phyloP scores from a whole-genome alignment of 169 alveolate species.

The Fabrea salina region DNA sequence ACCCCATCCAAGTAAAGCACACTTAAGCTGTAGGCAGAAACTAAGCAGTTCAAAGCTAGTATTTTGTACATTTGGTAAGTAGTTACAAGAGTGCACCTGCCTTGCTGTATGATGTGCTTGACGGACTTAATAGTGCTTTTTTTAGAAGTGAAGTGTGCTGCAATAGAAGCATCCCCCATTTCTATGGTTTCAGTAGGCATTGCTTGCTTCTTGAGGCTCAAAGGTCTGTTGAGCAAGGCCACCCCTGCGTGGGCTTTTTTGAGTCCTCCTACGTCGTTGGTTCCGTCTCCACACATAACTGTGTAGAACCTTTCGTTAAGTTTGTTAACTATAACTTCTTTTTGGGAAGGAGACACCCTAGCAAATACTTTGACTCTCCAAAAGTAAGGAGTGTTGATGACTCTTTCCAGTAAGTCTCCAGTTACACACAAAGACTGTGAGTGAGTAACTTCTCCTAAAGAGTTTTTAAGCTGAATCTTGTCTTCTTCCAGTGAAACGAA shows the following conservation, averaged over 20 bases:
- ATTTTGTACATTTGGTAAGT: constrained; percentile 95
- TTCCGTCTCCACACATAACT: constrained; percentile 99
- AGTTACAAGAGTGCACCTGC: constrained; percentile 94
- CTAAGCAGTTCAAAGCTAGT: constrained; percentile 91
- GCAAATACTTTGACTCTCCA: constrained; percentile 87
- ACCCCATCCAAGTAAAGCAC: constrained; percentile 96
- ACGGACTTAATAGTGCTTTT: constrained; percentile 89
- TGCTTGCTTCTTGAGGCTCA: constrained; percentile 52
- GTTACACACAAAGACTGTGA: constrained; percentile 28
- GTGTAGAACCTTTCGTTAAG: constrained; percentile 47
- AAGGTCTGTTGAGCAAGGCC: constrained; percentile 80
- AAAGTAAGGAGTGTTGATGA: constrained; percentile 45
- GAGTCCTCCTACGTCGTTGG: constrained; percentile 99
- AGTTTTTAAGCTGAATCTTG: background rate
- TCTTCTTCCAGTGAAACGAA: constrained; percentile 35
- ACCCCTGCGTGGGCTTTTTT: constrained; percentile 97
- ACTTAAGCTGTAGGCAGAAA: constrained; percentile 93
- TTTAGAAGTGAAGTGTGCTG: constrained; percentile 97
- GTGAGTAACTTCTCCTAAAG: background rate
- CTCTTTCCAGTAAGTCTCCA: constrained; percentile 25
- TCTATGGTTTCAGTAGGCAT: constrained; percentile 45
- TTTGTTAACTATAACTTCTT: constrained; percentile 74
- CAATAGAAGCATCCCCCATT: constrained; percentile 97
- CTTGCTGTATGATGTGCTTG: constrained; percentile 88
- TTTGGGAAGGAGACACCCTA: constrained; percentile 95